Evolutionary conservation across 2,329 filamentous ascomycete genomes (phyloP).

Genomic region (Botryotinia globosa): DNA sequence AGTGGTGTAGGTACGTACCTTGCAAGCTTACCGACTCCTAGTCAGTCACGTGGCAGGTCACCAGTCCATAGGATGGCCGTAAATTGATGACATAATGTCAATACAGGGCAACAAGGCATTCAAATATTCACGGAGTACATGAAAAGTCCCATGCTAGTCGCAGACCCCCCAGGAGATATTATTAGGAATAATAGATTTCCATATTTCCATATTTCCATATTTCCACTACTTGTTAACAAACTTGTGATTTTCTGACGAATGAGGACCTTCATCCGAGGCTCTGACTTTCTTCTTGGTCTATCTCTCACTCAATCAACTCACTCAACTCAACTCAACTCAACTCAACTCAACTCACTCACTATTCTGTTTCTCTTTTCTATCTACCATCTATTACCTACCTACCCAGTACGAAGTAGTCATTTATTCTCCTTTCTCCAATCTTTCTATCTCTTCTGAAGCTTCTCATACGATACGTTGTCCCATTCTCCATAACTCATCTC

Average conservation of each 20-base stretch:
- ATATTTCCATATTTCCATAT: background rate
- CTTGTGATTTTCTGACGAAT: slow-evolving; percentile 11
- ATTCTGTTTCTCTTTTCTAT: background rate
- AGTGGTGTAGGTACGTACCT: too few species aligned
- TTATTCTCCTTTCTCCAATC: background rate
- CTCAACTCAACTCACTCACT: background rate
- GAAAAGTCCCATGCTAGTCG: background rate
- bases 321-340: background rate
- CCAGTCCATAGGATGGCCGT: background rate
- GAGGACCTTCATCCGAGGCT: slow-evolving; percentile 13
- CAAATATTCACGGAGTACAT: background rate
- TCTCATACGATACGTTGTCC: background rate
- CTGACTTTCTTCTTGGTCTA: background rate
- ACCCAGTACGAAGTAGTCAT: background rate
- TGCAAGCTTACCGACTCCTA: too few species aligned
- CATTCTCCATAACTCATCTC: background rate
- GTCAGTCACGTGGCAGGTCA: too few species aligned
- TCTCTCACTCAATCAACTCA: background rate
- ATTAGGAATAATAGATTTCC: background rate
- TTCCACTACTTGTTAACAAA: background rate
- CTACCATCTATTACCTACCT: too few species aligned
- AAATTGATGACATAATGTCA: background rate
- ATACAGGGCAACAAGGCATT: background rate
- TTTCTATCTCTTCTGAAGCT: background rate
- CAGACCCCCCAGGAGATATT: background rate